Conservation (phyloP, 2,329 filamentous ascomycete species). For the Zopfia rhizophila region DNA sequence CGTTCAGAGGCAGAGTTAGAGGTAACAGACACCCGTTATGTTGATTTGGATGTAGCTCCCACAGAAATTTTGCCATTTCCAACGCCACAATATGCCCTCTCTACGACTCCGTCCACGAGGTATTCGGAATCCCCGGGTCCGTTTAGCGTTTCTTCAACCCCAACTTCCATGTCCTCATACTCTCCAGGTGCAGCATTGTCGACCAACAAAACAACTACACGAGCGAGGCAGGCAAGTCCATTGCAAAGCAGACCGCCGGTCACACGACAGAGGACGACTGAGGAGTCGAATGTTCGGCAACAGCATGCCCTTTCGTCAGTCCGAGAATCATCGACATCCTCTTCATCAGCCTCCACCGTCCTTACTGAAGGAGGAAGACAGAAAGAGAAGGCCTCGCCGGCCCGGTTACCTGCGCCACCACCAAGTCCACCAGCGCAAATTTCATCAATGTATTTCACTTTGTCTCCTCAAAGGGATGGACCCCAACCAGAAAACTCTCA, state of each 20-base stretch:
- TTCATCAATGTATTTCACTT: slow-evolving; percentile 13
- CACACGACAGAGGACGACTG: slow-evolving; percentile 66
- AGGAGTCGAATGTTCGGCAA: slow-evolving; percentile 60
- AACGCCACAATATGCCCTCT: slow-evolving; percentile 73
- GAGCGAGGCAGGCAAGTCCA: slow-evolving; percentile 66
- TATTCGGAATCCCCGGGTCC: slow-evolving; percentile 78
- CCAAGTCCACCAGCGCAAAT: slow-evolving; percentile 61
- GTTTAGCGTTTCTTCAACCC: slow-evolving; percentile 81
- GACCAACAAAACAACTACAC: slow-evolving; percentile 52
- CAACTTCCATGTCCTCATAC: slow-evolving; percentile 80
- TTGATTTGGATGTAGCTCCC: slow-evolving; percentile 62
- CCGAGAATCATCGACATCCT: slow-evolving; percentile 76
- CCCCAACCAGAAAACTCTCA: slow-evolving; percentile 3
- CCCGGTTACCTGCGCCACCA: slow-evolving; percentile 50
- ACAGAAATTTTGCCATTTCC: slow-evolving; percentile 74
- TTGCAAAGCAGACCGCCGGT: slow-evolving; percentile 68
- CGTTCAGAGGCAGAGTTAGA: slow-evolving; percentile 40
- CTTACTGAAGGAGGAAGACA: slow-evolving; percentile 62
- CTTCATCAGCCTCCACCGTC: slow-evolving; percentile 76
- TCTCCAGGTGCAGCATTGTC: slow-evolving; percentile 70
- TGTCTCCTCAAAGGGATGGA: slow-evolving; percentile 5
- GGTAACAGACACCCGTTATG: slow-evolving; percentile 30
- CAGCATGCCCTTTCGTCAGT: slow-evolving; percentile 71
- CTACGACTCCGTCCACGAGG: slow-evolving; percentile 77
- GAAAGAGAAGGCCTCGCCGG: slow-evolving; percentile 50